Base-by-base conservation (phyloP, 805 yeast species). In the Barnettozyma populi region DNA sequence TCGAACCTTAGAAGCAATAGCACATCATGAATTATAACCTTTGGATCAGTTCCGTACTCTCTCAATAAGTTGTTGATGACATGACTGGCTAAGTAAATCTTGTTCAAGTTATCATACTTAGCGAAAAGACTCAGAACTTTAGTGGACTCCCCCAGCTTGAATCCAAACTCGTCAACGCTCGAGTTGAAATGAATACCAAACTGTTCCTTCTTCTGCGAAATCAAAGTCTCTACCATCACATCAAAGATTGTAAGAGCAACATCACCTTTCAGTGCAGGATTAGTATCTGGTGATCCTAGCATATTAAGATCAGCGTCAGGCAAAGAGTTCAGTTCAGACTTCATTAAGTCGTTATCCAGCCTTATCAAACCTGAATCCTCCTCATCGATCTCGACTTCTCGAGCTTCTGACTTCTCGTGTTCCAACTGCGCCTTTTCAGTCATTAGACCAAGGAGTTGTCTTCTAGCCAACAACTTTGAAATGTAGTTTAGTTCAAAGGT, bases 231-330 rank as follows among this genome's bases (percentile, higher is more conserved):
- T 82, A 70, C 48, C 82, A 81, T 59, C 81, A 61, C 67, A 71
- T 92, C 80, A 71, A 82, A 80, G 53, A 92, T 75, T 0, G 86
- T 76, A 48, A 84, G 64, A 1, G 86, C 86, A 46, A 86, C 73
- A 59, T 84, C 89, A 47, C 94, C 92, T 50, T 77, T 75, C 49
- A 86, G 63, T 0, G 89, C 92, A 7, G 92, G 90, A 57, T 85
- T 86, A 23, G 88, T 79, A 43, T 87, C 95, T n/a, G 84, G 82
- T 52, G 82, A 81, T 23, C 97, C 97, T 55, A 90, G 72, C 74
- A 88, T 82, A 57, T 81, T 83, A 71, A 88, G 74, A 61, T 90
- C 94, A 29, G 90, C 86, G 53, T 90, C 97, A 0, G 97, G 97
- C 52, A 90, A 73, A 45, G 78, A 76, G 48, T 82, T 80, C 60